These are phyloP conservation scores for Megacollybia marginata DNA, from an alignment of 768 basidiomycete species.

Conservation along the genomic window DNA sequence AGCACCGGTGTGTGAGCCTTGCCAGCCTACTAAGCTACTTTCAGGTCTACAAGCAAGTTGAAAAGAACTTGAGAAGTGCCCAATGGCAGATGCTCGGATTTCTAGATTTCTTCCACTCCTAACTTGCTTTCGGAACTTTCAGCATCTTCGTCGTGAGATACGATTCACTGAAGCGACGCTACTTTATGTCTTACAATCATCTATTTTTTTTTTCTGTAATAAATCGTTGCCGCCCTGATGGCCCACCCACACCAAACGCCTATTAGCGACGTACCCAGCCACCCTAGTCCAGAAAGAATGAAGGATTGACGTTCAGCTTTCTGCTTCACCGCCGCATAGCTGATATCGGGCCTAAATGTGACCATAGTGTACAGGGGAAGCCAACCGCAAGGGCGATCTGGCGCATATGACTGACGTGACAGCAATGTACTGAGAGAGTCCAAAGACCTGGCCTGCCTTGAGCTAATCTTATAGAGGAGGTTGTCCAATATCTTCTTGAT, in stretches of 20 bases:
- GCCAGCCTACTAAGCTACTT: not conserved
- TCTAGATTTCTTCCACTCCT: not conserved
- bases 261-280: constrained; percentile 38
- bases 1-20: too few species aligned
- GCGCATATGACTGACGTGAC: constrained; percentile 49
- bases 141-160: too few species aligned
- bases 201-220: too few species aligned
- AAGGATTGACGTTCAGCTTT: constrained; percentile 64
- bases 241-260: constrained; percentile 37
- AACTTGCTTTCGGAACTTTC: too few species aligned
- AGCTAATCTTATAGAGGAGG: constrained; percentile 57
- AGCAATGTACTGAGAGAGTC: constrained; percentile 38
- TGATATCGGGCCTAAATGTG: constrained; percentile 93
- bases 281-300: constrained; percentile 46
- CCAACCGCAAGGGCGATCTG: constrained; percentile 67
- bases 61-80: not conserved
- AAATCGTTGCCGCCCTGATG: constrained; percentile 9
- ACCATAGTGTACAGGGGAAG: constrained; percentile 95
- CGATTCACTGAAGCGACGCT: too few species aligned
- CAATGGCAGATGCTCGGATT: not conserved
- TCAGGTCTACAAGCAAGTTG: not conserved
- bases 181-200: too few species aligned
- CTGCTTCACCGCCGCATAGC: constrained; percentile 73
- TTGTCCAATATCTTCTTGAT: constrained; percentile 78
- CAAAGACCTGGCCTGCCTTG: constrained; percentile 37